Evolutionary conservation across 306 rosid genomes (phyloP).

Genomic region (Boehmeria nivea): DNA sequence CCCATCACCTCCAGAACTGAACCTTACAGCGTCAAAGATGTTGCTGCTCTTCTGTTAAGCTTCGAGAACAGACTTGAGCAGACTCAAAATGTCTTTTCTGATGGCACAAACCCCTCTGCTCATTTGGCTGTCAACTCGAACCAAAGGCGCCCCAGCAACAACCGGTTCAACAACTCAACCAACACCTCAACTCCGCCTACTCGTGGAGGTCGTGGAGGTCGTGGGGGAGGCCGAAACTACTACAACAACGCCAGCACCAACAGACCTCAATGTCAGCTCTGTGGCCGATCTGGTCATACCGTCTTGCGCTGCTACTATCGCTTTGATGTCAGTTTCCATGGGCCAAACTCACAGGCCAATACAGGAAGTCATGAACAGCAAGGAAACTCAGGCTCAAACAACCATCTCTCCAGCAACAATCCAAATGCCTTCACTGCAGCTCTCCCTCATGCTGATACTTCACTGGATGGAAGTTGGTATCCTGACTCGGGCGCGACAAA

Average conservation of each 20-base stretch:
- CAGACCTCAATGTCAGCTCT: neutral
- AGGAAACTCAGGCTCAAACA: no score
- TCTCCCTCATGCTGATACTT: no score
- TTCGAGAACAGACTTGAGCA: neutral
- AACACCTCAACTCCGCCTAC: neutral
- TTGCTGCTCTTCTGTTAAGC: neutral
- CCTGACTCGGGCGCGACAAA: neutral
- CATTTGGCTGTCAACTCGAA: no score
- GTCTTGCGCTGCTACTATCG: neutral
- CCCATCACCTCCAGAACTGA: neutral
- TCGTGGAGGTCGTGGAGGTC: neutral
- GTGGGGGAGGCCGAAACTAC: neutral
- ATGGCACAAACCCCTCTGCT: no score
- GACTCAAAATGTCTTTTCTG: no score
- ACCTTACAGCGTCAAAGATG: neutral
- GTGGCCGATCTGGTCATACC: neutral
- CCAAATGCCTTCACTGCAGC: no score
- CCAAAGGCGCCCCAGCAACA: neutral
- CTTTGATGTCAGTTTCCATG: neutral
- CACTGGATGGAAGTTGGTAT: neutral
- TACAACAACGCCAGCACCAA: neutral
- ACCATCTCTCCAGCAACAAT: no score
- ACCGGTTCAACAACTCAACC: neutral
- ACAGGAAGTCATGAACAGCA: no score
- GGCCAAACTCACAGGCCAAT: no score